These are phyloP conservation scores for Schizophyllum commune DNA, from an alignment of 1,284 basidiomycete species.

Conservation along the genomic window DNA sequence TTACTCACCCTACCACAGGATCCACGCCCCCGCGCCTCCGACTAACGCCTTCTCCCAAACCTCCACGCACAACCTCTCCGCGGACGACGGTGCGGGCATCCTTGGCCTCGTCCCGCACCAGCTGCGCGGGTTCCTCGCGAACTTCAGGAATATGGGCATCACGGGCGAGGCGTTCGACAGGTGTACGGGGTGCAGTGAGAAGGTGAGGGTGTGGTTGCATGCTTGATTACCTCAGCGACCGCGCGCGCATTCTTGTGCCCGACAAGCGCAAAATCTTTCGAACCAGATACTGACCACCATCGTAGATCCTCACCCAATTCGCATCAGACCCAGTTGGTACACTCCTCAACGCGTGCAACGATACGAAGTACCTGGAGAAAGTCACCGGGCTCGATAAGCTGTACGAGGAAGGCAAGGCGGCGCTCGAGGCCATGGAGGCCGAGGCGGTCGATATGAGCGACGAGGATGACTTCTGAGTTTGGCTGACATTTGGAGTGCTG, in stretches of 20 bases:
- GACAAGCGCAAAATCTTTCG: too few species aligned
- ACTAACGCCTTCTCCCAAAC: constrained; percentile 28
- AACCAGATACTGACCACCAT: not conserved
- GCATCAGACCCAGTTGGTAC: constrained; percentile 71
- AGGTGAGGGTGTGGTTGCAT: constrained; percentile 30
- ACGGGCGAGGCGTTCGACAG: constrained; percentile 80
- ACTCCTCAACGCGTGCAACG: constrained; percentile 80
- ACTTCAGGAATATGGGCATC: constrained; percentile 81
- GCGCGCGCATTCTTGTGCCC: too few species aligned
- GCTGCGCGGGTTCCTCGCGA: constrained; percentile 81
- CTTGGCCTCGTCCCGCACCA: constrained; percentile 92
- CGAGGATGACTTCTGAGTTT: constrained; percentile 28
- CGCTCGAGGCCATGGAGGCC: constrained; percentile 70
- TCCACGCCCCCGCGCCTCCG: constrained; percentile 61
- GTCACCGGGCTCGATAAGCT: constrained; percentile 84
- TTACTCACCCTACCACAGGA: constrained; percentile 27
- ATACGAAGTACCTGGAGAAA: constrained; percentile 72
- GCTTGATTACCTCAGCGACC: too few species aligned
- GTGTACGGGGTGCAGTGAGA: constrained; percentile 88
- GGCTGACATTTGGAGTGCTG: too few species aligned
- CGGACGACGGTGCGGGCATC: constrained; percentile 39
- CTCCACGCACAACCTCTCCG: constrained; percentile 16
- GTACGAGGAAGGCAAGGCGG: constrained; percentile 74
- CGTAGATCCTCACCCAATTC: constrained; percentile 72
- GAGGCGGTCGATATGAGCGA: constrained; percentile 55